These are phyloP conservation scores for Phaeosphaeria sp. DNA, from an alignment of 2,329 filamentous ascomycete species.

Conservation along the genomic window DNA sequence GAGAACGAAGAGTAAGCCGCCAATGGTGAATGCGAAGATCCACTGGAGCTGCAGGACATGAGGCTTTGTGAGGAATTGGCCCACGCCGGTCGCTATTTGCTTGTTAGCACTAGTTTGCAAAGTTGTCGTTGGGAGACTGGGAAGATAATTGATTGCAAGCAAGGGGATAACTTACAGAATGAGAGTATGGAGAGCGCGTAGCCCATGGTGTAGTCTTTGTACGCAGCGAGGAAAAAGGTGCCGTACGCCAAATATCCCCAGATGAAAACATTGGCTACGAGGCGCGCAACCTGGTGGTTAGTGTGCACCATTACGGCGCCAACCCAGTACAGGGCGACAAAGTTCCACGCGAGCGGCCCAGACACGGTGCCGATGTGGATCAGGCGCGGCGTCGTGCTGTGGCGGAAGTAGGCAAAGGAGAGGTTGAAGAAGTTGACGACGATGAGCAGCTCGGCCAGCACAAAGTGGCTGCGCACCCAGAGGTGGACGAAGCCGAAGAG, in stretches of 20 bases:
- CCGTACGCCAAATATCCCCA: slow-evolving; percentile 84
- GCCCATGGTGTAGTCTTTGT: slow-evolving; percentile 80
- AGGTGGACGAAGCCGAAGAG: slow-evolving; percentile 83
- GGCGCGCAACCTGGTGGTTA: slow-evolving; percentile 70
- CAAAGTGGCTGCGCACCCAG: slow-evolving; percentile 78
- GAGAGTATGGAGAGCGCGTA: slow-evolving; percentile 77
- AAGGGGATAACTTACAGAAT: slow-evolving; percentile 61
- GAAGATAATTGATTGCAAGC: neutral
- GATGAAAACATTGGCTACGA: slow-evolving; percentile 86
- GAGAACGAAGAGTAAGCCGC: slow-evolving; percentile 73
- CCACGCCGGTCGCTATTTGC: slow-evolving; percentile 68
- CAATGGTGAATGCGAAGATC: slow-evolving; percentile 90
- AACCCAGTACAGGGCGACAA: slow-evolving; percentile 87
- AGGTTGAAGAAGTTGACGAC: slow-evolving; percentile 85
- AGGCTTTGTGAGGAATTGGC: slow-evolving; percentile 74
- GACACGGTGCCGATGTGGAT: slow-evolving; percentile 79
- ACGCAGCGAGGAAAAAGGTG: slow-evolving; percentile 73
- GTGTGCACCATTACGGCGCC: slow-evolving; percentile 80
- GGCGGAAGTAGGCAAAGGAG: slow-evolving; percentile 78
- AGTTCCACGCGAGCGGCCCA: slow-evolving; percentile 83
- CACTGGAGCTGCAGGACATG: slow-evolving; percentile 83
- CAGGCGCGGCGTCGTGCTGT: slow-evolving; percentile 72
- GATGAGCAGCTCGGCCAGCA: slow-evolving; percentile 76
- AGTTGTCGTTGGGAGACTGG: neutral
- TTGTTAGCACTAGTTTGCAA: slow-evolving; percentile 4